Evolutionary conservation across 78 protist species (phyloP), one percentile per base, ranked within the genome.

Genomic region (Pigoraptor vietnamica): DNA sequence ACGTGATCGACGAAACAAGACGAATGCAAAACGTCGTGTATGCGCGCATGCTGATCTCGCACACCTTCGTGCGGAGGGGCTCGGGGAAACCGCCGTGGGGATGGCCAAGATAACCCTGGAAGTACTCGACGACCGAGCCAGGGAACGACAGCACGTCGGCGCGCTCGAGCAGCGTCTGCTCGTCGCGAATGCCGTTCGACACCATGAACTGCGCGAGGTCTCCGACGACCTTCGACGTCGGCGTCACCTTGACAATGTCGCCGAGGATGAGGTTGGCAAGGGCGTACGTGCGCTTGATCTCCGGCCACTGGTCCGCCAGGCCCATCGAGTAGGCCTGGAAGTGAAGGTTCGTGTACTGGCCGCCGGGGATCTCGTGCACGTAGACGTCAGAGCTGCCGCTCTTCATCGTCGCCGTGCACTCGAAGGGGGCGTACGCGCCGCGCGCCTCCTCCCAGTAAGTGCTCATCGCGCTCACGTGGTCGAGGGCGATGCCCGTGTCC

Each of bases 331-430:
- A 0, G 23, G 95, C 67, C 90, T 97, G 98, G 94, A 92, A 93
- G 82, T 89, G 91, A n/a, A 97, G 95, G 95, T 97, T 97, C 86
- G 97, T 92, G 95, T 94, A 96, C 95, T 97, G 98, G 0, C 98
- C 98, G 24, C 98, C 98, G 32, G 98, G 98, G 33, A 97, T 97
- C 93, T 97, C 96, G 93, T 97, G 95, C n/a, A 86, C 87, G 92
- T 93, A 96, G 0, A 97, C 97, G 37, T 95, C 96, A 9, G 94
- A 2, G 19, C 86, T 84, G 32, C 95, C 94, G 86, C 88, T 38
- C 90, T 93, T 92, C 87, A 89, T 24, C 23, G 91, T 48, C 55
- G 92, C 0, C n/a, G n/a, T n/a, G n/a, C n/a, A n/a, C 90, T 94
- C 95, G 92, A 94, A 94, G 79, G 94, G 92, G 32, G 90, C 91